Percentiles rank a stretch among this genome's conserved stretches.
phyloP scores from a whole-genome alignment of 2,329 filamentous ascomycete genomes.

The Exophiala sp. region DNA sequence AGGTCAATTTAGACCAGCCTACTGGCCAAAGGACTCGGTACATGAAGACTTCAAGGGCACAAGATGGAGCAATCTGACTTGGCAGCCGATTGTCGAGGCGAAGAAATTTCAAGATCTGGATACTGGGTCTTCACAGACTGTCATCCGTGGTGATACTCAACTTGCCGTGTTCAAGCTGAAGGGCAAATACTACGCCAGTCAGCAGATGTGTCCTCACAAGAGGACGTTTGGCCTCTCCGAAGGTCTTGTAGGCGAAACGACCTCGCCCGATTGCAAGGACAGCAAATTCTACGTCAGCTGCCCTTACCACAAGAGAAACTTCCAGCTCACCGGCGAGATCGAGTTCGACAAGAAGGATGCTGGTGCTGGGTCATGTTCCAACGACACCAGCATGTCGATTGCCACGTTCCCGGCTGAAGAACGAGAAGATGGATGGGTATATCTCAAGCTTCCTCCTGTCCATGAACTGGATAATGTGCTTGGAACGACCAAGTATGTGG shows the following conservation, averaged over 20 bases:
- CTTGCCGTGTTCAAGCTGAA: constrained; percentile 80
- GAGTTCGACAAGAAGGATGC: constrained; percentile 25
- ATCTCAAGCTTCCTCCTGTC: constrained; percentile 74
- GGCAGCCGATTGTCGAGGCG: constrained; percentile 75
- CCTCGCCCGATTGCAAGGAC: constrained; percentile 35
- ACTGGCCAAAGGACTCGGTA: constrained; percentile 69
- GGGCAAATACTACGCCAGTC: constrained; percentile 76
- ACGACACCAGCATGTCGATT: constrained; percentile 71
- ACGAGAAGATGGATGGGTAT: constrained; percentile 71
- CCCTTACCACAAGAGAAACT: constrained; percentile 88
- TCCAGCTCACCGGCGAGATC: constrained; percentile 62
- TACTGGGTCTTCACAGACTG: constrained; percentile 69
- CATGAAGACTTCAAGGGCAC: constrained; percentile 69
- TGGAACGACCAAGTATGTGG: constrained; percentile 74
- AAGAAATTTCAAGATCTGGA: constrained; percentile 66
- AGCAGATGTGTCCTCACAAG: constrained; percentile 95
- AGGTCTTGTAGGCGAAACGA: constrained; percentile 68
- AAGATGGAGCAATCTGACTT: constrained; percentile 63
- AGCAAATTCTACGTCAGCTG: constrained; percentile 80
- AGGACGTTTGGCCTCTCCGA: constrained; percentile 86
- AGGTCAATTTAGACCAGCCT: constrained; percentile 67
- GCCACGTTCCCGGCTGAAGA: constrained; percentile 77
- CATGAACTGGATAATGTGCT: constrained; percentile 76
- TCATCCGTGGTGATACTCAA: constrained; percentile 87
- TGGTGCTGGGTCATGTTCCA: constrained; percentile 66